Percentiles rank a stretch among this genome's conserved stretches.
phyloP scores from a whole-genome alignment of 2,329 filamentous ascomycete species.

The Microascus cirrosus region DNA sequence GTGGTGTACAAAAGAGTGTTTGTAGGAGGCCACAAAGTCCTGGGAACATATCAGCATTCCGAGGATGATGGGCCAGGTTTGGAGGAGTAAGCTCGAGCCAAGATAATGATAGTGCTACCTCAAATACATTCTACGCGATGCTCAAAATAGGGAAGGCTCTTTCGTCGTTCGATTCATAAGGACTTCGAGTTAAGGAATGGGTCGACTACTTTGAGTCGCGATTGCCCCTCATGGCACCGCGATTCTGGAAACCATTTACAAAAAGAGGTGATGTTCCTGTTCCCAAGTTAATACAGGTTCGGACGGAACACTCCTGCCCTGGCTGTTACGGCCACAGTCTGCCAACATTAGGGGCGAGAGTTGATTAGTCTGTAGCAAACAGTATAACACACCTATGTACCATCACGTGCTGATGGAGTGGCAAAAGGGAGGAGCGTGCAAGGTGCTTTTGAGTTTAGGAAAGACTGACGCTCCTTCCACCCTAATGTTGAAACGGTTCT shows the following conservation, averaged over 20 bases:
- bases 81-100: background rate
- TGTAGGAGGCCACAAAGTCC: background rate
- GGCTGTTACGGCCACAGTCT: no score
- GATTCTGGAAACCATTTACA: background rate
- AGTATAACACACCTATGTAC: no score
- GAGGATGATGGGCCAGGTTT: background rate
- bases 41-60: background rate
- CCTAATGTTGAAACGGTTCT: no score
- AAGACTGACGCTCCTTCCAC: no score
- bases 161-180: background rate
- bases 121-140: background rate
- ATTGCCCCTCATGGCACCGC: background rate
- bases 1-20: background rate
- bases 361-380: no score
- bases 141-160: background rate
- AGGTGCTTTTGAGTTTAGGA: no score
- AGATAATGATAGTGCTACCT: background rate
- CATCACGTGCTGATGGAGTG: no score
- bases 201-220: background rate
- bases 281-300: background rate
- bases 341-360: no score
- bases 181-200: background rate
- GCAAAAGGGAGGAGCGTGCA: no score
- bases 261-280: background rate
- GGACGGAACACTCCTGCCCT: no score